Evolutionary conservation across 1,284 basidiomycete species (phyloP).

Genomic region (Marasmius tenuissimus): DNA sequence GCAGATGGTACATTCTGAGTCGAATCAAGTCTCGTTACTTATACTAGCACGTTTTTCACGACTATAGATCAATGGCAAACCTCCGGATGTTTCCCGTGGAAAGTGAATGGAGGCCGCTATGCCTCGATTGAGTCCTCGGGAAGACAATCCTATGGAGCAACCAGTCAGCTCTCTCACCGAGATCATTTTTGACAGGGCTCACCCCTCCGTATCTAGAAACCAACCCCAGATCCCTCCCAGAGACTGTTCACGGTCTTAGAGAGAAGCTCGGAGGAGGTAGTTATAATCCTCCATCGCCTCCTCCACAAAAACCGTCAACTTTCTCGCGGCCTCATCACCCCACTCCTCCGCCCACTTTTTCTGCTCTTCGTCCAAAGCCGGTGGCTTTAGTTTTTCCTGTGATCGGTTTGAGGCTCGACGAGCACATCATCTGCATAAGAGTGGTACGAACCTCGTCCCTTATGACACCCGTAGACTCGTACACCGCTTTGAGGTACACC

Average conservation of each 20-base stretch:
- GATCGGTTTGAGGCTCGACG: background rate
- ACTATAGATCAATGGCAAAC: no score
- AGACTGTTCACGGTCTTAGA: background rate
- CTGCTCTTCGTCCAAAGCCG: constrained; percentile 1
- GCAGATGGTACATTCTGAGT: no score
- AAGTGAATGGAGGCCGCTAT: no score
- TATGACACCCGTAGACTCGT: constrained; percentile 6
- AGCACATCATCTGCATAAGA: background rate
- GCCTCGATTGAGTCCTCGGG: no score
- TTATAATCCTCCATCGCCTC: constrained; percentile 8
- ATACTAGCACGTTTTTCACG: no score
- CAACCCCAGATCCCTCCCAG: background rate
- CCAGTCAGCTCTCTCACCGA: no score
- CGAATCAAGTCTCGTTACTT: no score
- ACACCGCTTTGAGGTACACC: constrained; percentile 1
- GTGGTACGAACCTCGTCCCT: background rate
- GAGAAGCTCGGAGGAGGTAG: constrained; percentile 1
- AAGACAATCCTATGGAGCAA: no score
- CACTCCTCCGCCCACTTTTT: constrained; percentile 12
- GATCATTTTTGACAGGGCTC: no score
- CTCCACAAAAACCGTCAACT: constrained; percentile 3
- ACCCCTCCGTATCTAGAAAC: no score
- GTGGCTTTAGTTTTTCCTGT: background rate
- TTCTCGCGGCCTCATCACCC: constrained; percentile 3
- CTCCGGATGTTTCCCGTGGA: no score